Evolutionary conservation across 805 yeast genomes (phyloP).

Genomic region (Monosporozyma yasuniensis): DNA sequence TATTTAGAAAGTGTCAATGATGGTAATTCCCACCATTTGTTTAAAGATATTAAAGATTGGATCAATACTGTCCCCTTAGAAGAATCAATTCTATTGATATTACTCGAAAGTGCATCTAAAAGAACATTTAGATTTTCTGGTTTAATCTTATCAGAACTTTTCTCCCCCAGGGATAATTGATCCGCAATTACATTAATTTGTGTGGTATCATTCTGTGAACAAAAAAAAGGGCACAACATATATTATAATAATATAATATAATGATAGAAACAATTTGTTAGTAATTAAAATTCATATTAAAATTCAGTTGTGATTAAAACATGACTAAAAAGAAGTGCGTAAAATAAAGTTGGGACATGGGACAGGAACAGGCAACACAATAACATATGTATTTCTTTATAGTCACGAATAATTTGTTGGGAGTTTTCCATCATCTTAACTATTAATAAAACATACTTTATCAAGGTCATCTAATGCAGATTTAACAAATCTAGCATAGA

Average conservation of each 20-base stretch:
- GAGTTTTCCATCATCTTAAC: not conserved
- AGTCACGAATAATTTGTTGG: not conserved
- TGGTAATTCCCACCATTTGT: constrained; percentile 49
- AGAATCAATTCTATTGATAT: constrained; percentile 56
- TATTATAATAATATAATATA: not conserved
- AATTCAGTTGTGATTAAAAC: constrained; percentile 1
- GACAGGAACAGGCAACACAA: not conserved
- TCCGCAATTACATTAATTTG: constrained; percentile 53
- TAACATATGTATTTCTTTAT: not conserved
- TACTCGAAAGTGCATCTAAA: constrained; percentile 49
- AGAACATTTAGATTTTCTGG: constrained; percentile 44
- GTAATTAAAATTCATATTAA: constrained; percentile 6
- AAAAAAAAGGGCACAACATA: constrained; percentile 1
- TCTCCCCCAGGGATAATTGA: constrained; percentile 46
- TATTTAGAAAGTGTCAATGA: constrained; percentile 42
- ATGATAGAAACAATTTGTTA: constrained; percentile 8
- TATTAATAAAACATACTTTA: constrained; percentile 33
- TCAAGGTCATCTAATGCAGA: constrained; percentile 66
- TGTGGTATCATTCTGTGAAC: constrained; percentile 36
- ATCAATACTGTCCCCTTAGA: constrained; percentile 45
- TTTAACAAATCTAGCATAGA: constrained; percentile 41
- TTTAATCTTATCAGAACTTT: constrained; percentile 47
- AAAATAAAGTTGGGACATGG: not conserved
- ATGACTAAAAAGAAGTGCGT: constrained; percentile 3
- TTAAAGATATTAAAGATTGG: constrained; percentile 49